Base-by-base conservation (phyloP, 164 flowering plant genomes). In the Stephania yunnanensis region DNA sequence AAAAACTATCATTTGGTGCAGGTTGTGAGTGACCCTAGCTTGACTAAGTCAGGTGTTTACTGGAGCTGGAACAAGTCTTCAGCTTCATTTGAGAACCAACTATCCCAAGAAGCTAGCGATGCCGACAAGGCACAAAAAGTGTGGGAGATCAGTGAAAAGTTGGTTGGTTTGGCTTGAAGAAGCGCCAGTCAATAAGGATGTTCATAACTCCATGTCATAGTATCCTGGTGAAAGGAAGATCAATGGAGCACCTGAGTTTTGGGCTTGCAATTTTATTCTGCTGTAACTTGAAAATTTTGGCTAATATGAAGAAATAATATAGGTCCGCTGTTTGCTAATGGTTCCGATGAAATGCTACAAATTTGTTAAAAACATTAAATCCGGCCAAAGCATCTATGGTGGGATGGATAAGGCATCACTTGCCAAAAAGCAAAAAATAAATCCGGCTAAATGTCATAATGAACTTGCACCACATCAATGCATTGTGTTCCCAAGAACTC, bases 61-160 rank as follows among this genome's bases (percentile, higher is more conserved):
- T 95, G 99, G 99, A 95, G 98, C 88, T 95, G 99, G 99, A 95
- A 95, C 84, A 93, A 88, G 80, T 84, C 82, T 53, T 91, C 97
- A 0, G 89, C 97, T 19, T 93, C 97, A 9, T 95, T 95, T 70
- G 97, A 93, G 86, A 95, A 95, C 83, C 95, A 90, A 85, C 81
- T 95, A 58, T 95, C 99, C 1, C 83, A 90, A 72, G 99, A 95
- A 86, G 99, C 99, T 31, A 95, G 99, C 71, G 89, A 93, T 77
- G 81, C 69, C 10, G 97, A 92, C 69, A 95, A 95, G 86, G 99
- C 99, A 58, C 84, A 92, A 7, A 95, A 89, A 70, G 87, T 93
- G 46, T 95, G 99, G 99, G 99, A 95, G 74, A 52, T 92, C 65
- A 95, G 99, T 42, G 97, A 95, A 80, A 95, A 93, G 86, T 92